Conservation (phyloP, 176 grass and related monocot genomes). For the Saccharum officinarum region DNA sequence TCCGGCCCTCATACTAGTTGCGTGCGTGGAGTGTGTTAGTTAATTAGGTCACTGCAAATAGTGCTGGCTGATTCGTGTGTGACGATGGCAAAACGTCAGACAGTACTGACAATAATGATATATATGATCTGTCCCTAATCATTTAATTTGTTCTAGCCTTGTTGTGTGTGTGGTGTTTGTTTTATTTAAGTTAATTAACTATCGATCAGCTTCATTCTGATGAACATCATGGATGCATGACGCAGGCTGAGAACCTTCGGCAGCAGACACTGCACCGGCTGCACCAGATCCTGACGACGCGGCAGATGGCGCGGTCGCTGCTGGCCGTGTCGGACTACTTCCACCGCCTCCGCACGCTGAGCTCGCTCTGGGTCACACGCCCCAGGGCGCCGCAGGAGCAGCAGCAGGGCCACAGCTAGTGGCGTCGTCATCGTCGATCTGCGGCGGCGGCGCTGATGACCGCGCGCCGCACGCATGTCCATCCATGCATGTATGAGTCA, state of each 20-base stretch:
- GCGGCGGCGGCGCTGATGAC: no score
- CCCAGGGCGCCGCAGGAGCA: conserved; percentile 41
- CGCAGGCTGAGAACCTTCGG: conserved; percentile 75
- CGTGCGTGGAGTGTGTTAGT: not conserved
- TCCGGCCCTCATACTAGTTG: not conserved
- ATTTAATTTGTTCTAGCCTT: not conserved
- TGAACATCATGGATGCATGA: not conserved
- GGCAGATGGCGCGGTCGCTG: conserved; percentile 74
- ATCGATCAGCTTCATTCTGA: not conserved
- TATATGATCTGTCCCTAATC: not conserved
- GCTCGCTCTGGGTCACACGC: conserved; percentile 63
- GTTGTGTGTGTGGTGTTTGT: not conserved
- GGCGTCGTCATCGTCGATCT: not conserved
- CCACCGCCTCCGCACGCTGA: conserved; percentile 74
- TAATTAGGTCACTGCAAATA: not conserved
- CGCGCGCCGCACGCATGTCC: not conserved
- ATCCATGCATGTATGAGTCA: not conserved
- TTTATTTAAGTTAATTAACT: not conserved
- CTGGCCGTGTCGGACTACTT: conserved; percentile 73
- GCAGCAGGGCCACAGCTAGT: conserved; percentile 36
- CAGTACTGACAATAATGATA: not conserved
- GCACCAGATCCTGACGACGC: conserved; percentile 65
- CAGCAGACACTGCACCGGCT: conserved; percentile 67
- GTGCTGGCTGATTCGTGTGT: conserved; percentile 24
- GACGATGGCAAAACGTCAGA: conserved; percentile 5